phyloP scores from a whole-genome alignment of 2,329 filamentous ascomycete species.

The Colletotrichum shisoi region DNA sequence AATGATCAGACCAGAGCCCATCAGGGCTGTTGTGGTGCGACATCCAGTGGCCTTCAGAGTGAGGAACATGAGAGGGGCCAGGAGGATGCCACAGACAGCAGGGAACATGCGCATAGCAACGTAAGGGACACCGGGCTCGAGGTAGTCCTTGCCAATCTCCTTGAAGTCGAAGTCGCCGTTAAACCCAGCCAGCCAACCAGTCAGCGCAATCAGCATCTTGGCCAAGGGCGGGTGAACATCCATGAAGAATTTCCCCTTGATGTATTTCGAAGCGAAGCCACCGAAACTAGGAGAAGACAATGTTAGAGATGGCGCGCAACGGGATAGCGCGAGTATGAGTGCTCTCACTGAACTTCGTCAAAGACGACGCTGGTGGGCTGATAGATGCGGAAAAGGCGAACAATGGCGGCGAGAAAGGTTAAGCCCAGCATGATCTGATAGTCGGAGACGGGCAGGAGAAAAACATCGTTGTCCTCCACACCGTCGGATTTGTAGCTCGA shows the following conservation, averaged over 20 bases:
- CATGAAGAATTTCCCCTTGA: constrained; percentile 99
- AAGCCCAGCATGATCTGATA: constrained; percentile 78
- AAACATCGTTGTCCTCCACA: constrained; percentile 89
- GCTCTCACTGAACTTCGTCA: constrained; percentile 94
- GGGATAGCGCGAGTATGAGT: constrained; percentile 8
- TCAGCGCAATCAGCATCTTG: constrained; percentile 94
- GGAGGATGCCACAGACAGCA: constrained; percentile 84
- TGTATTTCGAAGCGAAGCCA: constrained; percentile 97
- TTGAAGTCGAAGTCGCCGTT: constrained; percentile 98
- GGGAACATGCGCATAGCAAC: constrained; percentile 96
- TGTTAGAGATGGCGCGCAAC: constrained; percentile 11
- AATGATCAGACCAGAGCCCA: constrained; percentile 86
- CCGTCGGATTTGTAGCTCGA: constrained; percentile 77
- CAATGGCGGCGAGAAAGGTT: constrained; percentile 76
- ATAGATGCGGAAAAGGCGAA: constrained; percentile 94
- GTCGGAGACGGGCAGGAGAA: constrained; percentile 82
- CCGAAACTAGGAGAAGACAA: constrained; percentile 73
- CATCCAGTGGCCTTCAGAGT: constrained; percentile 91
- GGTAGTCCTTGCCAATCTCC: constrained; percentile 98
- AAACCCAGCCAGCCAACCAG: constrained; percentile 94
- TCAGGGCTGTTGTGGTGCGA: constrained; percentile 80
- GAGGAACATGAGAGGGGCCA: constrained; percentile 92
- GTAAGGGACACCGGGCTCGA: constrained; percentile 93
- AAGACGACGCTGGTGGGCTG: constrained; percentile 97
- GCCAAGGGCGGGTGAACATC: constrained; percentile 98